Evolutionary conservation across 257 asterid species (phyloP), one percentile per base, ranked within the genome.

Genomic region (Rubia yunnanensis): DNA sequence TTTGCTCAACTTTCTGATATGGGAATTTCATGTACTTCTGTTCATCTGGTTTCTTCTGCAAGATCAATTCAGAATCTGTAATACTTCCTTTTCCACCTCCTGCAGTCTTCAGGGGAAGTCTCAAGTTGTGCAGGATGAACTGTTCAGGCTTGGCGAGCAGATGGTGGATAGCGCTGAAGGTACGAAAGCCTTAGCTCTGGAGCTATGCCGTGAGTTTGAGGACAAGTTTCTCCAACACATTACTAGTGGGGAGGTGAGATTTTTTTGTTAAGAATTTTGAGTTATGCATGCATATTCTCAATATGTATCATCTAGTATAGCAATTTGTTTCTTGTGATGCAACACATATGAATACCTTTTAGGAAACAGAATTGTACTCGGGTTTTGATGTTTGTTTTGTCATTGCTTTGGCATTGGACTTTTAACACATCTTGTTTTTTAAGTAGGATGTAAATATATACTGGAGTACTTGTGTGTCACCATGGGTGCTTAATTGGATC

Each of bases 191-290:
- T 81, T 94, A 70, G 99, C 99, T 50, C 75, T 94, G 84, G 99
- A 94, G 77, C 97, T 90, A 63, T 94, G 99, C 83, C 95, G 99
- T 62, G 99, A 94, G 79, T 94, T 90, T 74, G 99, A 94, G 88
- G 99, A 94, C 76, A 94, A 90, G 82, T 94, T 94, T 81, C 99
- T 94, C 76, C 95, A 74, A 84, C 99, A 94, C 73, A 90, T 94
- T 68, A 82, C 82, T 11, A 84, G 91, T 3, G 97, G 99, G 69
- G 98, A 88, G 91, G 96, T 88, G 79, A 77, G 83, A 24, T 13
- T 14, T 23, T 7, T 44, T 4, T 30, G 20, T 44, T 44, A 14
- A 66, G 52, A 64, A 28, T 64, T 20, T 27, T 4, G 59, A 22
- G 41, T 5, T 20, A 10, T 61, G 52, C n/a, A 38, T 22, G 6